Percentiles rank a stretch among this genome's conserved stretches.
Evolutionary conservation across 495 filamentous ascomycete genomes (phyloP).

Genomic region (Podospora pseudocomata): DNA sequence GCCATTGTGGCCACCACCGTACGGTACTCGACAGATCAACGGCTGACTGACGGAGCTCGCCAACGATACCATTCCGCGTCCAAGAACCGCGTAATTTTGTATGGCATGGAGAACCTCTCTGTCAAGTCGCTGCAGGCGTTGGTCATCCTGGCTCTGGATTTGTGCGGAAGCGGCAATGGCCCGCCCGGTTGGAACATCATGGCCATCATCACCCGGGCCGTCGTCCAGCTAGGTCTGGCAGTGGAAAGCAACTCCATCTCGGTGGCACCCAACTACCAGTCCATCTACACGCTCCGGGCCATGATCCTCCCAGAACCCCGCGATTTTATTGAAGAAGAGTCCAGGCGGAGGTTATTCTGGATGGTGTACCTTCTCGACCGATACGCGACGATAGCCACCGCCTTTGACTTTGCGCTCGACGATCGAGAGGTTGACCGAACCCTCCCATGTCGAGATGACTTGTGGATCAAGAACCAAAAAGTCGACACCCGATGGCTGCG

Average conservation of each 20-base stretch:
- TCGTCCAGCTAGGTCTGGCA: conserved; percentile 78
- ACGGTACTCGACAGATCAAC: conserved; percentile 69
- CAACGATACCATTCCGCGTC: conserved; percentile 72
- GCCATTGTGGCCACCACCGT: conserved; percentile 83
- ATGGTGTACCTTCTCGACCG: conserved; percentile 87
- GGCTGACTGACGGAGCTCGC: conserved; percentile 66
- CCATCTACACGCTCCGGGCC: conserved; percentile 79
- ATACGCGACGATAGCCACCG: conserved; percentile 82
- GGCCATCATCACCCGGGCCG: conserved; percentile 78
- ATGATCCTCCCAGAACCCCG: conserved; percentile 76
- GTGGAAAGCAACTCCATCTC: conserved; percentile 74
- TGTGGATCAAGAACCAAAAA: conserved; percentile 77
- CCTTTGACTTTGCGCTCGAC: conserved; percentile 83
- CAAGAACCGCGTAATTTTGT: conserved; percentile 79
- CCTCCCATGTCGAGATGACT: conserved; percentile 79
- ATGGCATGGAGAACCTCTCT: conserved; percentile 80
- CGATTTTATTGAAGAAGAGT: conserved; percentile 85
- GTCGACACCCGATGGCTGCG: conserved; percentile 82
- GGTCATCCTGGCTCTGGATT: conserved; percentile 75
- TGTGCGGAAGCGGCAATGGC: conserved; percentile 76
- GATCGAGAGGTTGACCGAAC: conserved; percentile 85
- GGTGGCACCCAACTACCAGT: conserved; percentile 67
- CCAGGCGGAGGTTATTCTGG: conserved; percentile 80
- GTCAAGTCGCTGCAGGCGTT: conserved; percentile 84
- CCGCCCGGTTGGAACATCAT: conserved; percentile 87